Evolutionary conservation across 2,329 filamentous ascomycete species (phyloP), one percentile per base, ranked within the genome.

Genomic region (Arthrobotrys pseudoclavata): DNA sequence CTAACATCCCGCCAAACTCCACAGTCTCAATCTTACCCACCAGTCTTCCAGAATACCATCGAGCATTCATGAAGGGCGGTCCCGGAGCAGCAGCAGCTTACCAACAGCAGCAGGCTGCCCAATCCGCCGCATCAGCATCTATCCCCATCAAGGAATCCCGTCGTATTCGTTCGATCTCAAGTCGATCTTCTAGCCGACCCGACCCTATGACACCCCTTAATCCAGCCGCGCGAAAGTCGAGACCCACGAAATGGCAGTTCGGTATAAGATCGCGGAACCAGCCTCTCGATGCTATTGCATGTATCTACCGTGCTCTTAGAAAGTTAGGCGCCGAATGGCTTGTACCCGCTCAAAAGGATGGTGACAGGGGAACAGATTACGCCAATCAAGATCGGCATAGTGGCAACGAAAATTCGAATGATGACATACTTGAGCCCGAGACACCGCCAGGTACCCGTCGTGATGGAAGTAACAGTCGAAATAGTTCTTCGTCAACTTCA

Each of bases 231-330:
- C 53, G 63, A 20, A 79, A 79, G 50, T 79, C 2, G 93, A 92
- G 85, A 82, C 92, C 92, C 0, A 92, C 94, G 15, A 93, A 95
- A 80, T 99, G 96, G 96, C 96, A 99, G 83, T 99, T 99, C 83
- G 96, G 96, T 70, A 99, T 99, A 79, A 89, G 96, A 42, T 97
- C 93, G 53, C 90, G 96, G 60, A 99, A 98, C 82, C 92, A 93
- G 69, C 96, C 96, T 0, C 93, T 94, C 81, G 96, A 99, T 83
- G 96, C 96, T 0, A 91, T 99, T 84, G 86, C 97, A 26, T 97
- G 95, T 82, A 96, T 99, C 69, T 97, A 97, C 86, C 94, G 95
- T 83, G 94, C 96, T 0, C 86, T 99, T 50, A 87, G 90, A 77
- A 94, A 94, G 80, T 90, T 97, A 82, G 94, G 93, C 34, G 96